Conservation (phyloP, 2,329 filamentous ascomycete species). For the Amauroascus niger region DNA sequence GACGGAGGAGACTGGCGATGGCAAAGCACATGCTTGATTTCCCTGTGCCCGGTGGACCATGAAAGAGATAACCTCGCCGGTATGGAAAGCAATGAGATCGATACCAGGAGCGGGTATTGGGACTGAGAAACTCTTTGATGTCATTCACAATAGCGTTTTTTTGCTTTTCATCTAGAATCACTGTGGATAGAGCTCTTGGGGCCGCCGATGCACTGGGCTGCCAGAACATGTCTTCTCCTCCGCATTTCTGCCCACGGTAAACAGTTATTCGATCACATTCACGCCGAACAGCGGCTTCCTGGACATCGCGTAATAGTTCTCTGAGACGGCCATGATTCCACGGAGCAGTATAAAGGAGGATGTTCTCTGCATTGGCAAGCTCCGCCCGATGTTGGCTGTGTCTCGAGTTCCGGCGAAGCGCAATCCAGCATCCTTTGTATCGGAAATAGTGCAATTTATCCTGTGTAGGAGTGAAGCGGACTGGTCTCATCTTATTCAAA, state of each 20-base stretch:
- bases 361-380: neutral
- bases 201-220: no score
- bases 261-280: neutral
- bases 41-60: constrained; percentile 71
- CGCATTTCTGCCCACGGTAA: neutral
- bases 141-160: no score
- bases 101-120: constrained; percentile 55
- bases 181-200: no score
- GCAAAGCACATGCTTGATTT: constrained; percentile 65
- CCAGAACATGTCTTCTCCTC: no score
- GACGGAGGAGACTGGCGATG: constrained; percentile 58
- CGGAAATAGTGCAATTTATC: neutral
- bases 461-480: neutral
- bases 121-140: no score
- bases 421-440: neutral
- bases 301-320: neutral
- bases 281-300: neutral
- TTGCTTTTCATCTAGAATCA: no score
- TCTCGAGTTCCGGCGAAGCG: neutral
- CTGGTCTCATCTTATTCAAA: neutral
- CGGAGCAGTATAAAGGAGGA: neutral
- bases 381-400: neutral
- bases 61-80: constrained; percentile 69
- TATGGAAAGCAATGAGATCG: constrained; percentile 74
- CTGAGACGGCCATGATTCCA: neutral